Base-by-base conservation (phyloP, 805 yeast species). In the Sporopachydermia quercuum region DNA sequence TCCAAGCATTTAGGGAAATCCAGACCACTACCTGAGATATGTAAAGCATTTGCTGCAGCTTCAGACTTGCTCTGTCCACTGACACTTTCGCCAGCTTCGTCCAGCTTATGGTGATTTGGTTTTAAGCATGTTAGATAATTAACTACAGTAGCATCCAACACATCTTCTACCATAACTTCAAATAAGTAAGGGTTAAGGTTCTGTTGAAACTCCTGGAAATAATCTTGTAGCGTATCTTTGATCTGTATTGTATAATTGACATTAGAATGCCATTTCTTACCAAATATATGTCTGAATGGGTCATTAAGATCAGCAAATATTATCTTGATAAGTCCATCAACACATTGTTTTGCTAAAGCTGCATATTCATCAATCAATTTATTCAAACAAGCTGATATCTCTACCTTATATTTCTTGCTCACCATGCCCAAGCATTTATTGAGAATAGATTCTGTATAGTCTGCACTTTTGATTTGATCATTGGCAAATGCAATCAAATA, bases 401-500 rank as follows among this genome's bases (percentile, higher is more conserved):
- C 68, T 14, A 67, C 66, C 40, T 68, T 65, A 57, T 81, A 80
- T 42, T 66, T 70, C 35, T 76, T 77, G 34, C 78, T 67, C 35
- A 84, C 80, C 50, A 74, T 64, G n/a, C 71, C 74, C 16, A 74
- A 71, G 48, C 78, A 69, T 43, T 78, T 68, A 38, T 72, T 73
- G 4, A 79, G 68, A 42, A 82, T 76, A 16, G 81, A 79, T 45
- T 81, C 91, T 2, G 78, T 61, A 45, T 72, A 72, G 48, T 74
- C 78, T 2, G 81, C 79, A 13, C 78, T 78, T 45, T 76, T 66
- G 62, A 76, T 72, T 57, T 81, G 93, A 48, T 87, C 91, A 57
- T 85, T 85, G 2, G 87, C 89, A 14, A 83, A 66, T 0, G 94
- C 94, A 13, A 82, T 71, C 39, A 82, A 58, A 57, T 85, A 85